Percentiles rank a stretch among this genome's conserved stretches.
Conservation (phyloP, 2,329 filamentous ascomycete genomes). For the Intubia oerlemansii region DNA sequence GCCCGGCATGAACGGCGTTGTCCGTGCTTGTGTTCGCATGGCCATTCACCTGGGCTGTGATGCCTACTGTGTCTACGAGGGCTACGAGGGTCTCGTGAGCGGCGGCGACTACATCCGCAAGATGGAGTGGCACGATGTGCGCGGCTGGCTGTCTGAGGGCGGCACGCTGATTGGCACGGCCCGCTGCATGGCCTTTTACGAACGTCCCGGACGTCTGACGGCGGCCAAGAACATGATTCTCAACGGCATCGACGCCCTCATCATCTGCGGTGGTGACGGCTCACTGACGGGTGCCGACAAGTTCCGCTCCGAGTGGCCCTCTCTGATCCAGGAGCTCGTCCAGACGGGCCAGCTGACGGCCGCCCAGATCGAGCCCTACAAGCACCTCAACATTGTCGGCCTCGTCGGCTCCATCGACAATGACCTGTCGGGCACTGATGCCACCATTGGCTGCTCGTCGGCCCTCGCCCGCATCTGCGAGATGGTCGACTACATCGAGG, state of each 20-base stretch:
- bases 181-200: constrained; percentile 78
- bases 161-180: constrained; percentile 93
- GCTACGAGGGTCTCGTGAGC: constrained; percentile 84
- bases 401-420: constrained; percentile 97
- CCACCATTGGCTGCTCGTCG: constrained; percentile 92
- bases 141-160: constrained; percentile 82
- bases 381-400: constrained; percentile 85
- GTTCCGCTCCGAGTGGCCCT: constrained; percentile 83
- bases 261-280: constrained; percentile 94
- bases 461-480: constrained; percentile 85
- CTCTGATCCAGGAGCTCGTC: constrained; percentile 69
- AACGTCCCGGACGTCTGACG: constrained; percentile 60
- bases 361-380: constrained; percentile 55
- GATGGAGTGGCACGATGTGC: constrained; percentile 83
- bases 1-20: constrained; percentile 83
- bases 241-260: constrained; percentile 81
- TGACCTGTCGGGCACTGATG: constrained; percentile 89
- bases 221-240: constrained; percentile 90
- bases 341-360: constrained; percentile 45
- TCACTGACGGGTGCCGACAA: constrained; percentile 88
- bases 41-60: constrained; percentile 69
- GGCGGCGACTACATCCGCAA: constrained; percentile 74
- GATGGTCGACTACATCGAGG: constrained; percentile 91
- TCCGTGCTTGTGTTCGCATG: constrained; percentile 80
- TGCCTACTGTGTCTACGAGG: constrained; percentile 69